Conservation (phyloP, 2,329 filamentous ascomycete genomes). For the Bipolaris zeicola region DNA sequence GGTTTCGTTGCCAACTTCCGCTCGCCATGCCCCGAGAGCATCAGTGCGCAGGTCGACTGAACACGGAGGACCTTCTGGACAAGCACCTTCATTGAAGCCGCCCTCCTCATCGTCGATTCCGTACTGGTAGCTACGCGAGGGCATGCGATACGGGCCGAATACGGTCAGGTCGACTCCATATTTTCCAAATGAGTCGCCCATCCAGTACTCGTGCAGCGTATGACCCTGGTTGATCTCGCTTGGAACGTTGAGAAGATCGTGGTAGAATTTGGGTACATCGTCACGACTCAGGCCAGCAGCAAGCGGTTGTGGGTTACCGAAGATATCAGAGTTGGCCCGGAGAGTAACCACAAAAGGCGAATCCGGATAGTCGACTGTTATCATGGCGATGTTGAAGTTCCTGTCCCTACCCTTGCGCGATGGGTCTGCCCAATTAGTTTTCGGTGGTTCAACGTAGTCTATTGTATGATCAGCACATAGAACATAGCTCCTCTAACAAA, state of each 20-base stretch:
- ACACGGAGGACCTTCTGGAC: slow-evolving; percentile 54
- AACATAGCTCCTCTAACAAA: neutral
- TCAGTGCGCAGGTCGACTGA: slow-evolving; percentile 57
- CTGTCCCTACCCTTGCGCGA: slow-evolving; percentile 52
- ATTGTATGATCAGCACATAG: slow-evolving; percentile 20
- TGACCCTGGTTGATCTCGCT: slow-evolving; percentile 58
- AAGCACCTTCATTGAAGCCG: slow-evolving; percentile 57
- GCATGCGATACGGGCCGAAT: slow-evolving; percentile 60
- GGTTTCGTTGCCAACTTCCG: slow-evolving; percentile 58
- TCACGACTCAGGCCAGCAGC: slow-evolving; percentile 52
- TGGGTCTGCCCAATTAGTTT: slow-evolving; percentile 57
- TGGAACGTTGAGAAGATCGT: slow-evolving; percentile 58
- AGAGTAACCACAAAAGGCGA: slow-evolving; percentile 57
- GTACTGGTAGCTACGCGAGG: slow-evolving; percentile 56
- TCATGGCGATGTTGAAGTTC: slow-evolving; percentile 63
- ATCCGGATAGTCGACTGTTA: slow-evolving; percentile 60
- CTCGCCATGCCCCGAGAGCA: slow-evolving; percentile 57
- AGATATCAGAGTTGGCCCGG: slow-evolving; percentile 55
- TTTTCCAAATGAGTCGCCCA: slow-evolving; percentile 60
- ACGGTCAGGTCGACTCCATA: slow-evolving; percentile 61
- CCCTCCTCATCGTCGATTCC: slow-evolving; percentile 53
- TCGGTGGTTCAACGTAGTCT: slow-evolving; percentile 55
- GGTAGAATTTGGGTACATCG: slow-evolving; percentile 58
- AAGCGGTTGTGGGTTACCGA: slow-evolving; percentile 56
- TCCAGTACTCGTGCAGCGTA: slow-evolving; percentile 64